Base-by-base conservation (phyloP, 2,329 filamentous ascomycete genomes). In the Rutstroemia sp. region DNA sequence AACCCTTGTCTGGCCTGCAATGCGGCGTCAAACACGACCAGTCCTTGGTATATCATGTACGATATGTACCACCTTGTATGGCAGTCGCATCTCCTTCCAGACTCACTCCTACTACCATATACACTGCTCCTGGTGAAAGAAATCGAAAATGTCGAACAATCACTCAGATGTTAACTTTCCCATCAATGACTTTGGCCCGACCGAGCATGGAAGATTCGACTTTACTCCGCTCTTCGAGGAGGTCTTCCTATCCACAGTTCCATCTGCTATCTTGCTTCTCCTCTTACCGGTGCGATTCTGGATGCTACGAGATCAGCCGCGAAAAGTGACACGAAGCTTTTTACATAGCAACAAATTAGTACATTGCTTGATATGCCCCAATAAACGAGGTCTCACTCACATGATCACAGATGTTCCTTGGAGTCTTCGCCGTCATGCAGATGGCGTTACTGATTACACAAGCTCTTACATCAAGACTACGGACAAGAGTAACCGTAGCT, bases 371-470 rank as follows among this genome's bases (percentile, higher is more conserved):
- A 42, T 19, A 21, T 16, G 6, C 17, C 30, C 10, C 34, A 23
- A 19, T 14, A 39, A 39, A 27, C 5, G 5, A 25, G 6, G 30
- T 52, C 14, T 39, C n/a, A n/a, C 46, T 19, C 14, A 42, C 23
- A 30, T 50, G 16, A 48, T 37, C 41, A 16, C 46, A 74, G 62
- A 54, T 74, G 3, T 64, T 71, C 30, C 56, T 66, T 17, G 48
- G 57, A 3, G 58, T 60, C 0, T 65, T 63, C 55, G 52, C 61
- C 4, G 58, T 54, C 25, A 57, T 65, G 48, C 59, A 66, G 27
- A 58, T 57, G 6, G 57, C 46, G 14, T 38, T 63, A 34, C 41
- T 65, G 5, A 38, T 61, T 19, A 51, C 64, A 17, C 53, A 55
- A 44, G 46, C 56, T 17, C n/a, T 42, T 3, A 57, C 51, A 14